A percentile compares a stretch with the other conserved stretches of the same genome.
Evolutionary conservation across 2,329 filamentous ascomycete species (phyloP).

Genomic region (Claviceps pazoutovae): DNA sequence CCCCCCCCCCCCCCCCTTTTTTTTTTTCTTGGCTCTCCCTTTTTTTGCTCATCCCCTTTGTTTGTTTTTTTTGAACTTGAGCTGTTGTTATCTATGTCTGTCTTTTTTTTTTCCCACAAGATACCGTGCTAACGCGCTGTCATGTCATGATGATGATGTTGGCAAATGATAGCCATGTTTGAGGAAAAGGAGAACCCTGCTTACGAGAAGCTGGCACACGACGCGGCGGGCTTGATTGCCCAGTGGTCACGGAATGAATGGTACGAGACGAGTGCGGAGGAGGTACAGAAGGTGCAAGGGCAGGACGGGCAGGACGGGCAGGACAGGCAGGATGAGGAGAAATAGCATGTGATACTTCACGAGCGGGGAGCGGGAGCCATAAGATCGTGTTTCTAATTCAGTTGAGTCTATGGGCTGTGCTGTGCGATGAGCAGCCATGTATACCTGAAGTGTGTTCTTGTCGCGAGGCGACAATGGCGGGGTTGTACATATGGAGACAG

Average conservation of each 20-base stretch:
- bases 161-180: conserved; percentile 49
- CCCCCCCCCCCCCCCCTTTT: too few species aligned
- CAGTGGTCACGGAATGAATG: conserved; percentile 52
- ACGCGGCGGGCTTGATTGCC: conserved; percentile 50
- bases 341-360: not conserved
- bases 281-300: not conserved
- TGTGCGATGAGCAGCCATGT: not conserved
- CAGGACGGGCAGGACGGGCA: not conserved
- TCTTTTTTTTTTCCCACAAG: not conserved
- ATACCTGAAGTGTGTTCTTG: not conserved
- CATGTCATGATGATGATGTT: too few species aligned
- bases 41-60: too few species aligned
- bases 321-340: not conserved
- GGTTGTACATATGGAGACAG: too few species aligned
- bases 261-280: conserved; percentile 32
- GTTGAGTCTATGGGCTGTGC: not conserved
- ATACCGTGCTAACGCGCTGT: conserved; percentile 5
- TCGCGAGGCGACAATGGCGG: not conserved
- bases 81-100: too few species aligned
- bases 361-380: not conserved
- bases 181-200: conserved; percentile 57
- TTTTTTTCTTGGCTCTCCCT: not conserved
- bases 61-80: too few species aligned
- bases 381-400: not conserved
- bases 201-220: conserved; percentile 51